phyloP scores from a whole-genome alignment of 2,329 filamentous ascomycete species.

The Hypoxylon sp. region DNA sequence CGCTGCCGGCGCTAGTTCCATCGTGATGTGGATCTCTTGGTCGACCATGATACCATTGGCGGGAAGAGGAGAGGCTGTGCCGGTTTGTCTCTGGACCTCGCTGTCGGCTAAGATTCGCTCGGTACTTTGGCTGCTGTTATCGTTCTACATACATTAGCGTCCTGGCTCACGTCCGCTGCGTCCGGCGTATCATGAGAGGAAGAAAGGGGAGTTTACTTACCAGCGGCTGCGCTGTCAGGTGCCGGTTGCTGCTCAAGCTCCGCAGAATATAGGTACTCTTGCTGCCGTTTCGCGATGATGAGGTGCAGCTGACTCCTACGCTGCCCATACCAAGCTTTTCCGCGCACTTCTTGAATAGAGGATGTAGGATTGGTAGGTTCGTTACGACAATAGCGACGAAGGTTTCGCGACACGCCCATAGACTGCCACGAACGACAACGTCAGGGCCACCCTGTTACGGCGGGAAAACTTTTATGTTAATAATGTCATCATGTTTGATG shows the following conservation, averaged over 20 bases:
- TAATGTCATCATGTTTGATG: neutral
- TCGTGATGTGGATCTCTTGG: neutral
- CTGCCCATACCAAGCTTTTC: conserved; percentile 37
- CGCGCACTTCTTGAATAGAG: conserved; percentile 39
- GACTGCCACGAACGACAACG: conserved; percentile 43
- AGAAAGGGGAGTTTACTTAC: neutral
- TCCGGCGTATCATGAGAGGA: neutral
- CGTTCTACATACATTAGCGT: neutral
- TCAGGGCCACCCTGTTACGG: conserved; percentile 38
- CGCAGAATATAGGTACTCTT: neutral
- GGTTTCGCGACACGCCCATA: conserved; percentile 58
- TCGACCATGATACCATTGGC: neutral
- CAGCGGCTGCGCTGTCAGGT: neutral
- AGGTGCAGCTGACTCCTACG: neutral
- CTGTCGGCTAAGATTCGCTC: neutral
- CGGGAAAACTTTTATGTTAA: neutral
- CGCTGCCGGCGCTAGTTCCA: neutral
- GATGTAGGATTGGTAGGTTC: conserved; percentile 52
- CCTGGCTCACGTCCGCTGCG: neutral
- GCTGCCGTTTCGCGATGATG: neutral
- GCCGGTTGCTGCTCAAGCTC: neutral
- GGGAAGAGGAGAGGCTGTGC: neutral
- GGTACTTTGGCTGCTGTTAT: neutral
- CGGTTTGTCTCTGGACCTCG: neutral
- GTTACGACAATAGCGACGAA: conserved; percentile 59